Percentiles rank a stretch among this genome's conserved stretches.
phyloP scores from a whole-genome alignment of 2,329 filamentous ascomycete species.

The Colletotrichum tamarilloi region DNA sequence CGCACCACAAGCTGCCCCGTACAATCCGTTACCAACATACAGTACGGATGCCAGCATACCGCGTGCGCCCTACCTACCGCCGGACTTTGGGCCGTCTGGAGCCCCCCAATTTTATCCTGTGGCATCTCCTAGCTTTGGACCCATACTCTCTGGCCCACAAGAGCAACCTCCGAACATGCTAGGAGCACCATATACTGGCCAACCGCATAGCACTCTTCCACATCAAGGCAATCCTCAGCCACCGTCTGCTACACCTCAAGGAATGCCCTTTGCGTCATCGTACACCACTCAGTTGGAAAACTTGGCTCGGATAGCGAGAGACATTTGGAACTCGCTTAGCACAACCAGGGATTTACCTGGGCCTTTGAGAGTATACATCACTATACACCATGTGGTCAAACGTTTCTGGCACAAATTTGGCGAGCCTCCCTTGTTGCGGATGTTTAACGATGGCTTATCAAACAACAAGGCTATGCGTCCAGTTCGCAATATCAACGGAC shows the following conservation, averaged over 20 bases:
- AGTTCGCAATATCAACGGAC: slow-evolving; percentile 63
- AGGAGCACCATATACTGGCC: not conserved
- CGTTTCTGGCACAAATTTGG: slow-evolving; percentile 68
- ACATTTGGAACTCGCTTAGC: slow-evolving; percentile 71
- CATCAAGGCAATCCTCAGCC: not conserved
- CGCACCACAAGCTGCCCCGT: not conserved
- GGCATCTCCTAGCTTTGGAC: slow-evolving; percentile 45
- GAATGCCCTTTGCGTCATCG: not conserved
- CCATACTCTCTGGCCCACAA: not conserved
- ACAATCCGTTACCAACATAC: not conserved
- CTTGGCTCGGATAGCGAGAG: slow-evolving; percentile 65
- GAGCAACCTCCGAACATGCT: not conserved
- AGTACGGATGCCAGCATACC: not conserved
- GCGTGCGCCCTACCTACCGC: not conserved
- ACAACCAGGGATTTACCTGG: slow-evolving; percentile 71
- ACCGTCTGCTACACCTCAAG: not conserved
- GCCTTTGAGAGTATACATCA: slow-evolving; percentile 70
- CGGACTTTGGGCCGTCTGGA: not conserved
- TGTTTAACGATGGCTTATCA: slow-evolving; percentile 70
- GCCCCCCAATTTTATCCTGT: not conserved
- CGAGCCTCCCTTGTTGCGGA: slow-evolving; percentile 65
- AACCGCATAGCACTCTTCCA: not conserved
- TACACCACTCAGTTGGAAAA: slow-evolving; percentile 60
- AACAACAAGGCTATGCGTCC: slow-evolving; percentile 67
- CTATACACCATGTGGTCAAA: slow-evolving; percentile 71